Evolutionary conservation across 2,329 filamentous ascomycete genomes (phyloP), one percentile per base, ranked within the genome.

Genomic region (Claviceps citrina): DNA sequence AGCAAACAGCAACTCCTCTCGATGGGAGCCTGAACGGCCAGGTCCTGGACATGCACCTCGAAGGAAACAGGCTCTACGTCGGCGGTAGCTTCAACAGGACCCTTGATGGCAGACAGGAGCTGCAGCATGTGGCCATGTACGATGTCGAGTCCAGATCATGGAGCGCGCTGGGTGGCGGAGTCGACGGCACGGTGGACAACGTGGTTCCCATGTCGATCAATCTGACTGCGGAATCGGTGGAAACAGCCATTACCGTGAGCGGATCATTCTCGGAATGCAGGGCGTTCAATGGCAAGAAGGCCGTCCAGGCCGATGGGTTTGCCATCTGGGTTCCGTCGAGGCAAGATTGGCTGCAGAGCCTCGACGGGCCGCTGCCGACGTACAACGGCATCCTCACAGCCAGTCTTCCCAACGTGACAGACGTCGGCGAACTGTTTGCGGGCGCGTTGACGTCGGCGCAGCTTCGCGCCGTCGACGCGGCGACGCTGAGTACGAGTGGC

Each of bases 291-390:
- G 66, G 67, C 46, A 78, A 78, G 47, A 58, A 68, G 6, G 71
- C 76, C 8, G 68, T 78, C 22, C 52, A 70, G 7, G 81, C 78
- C 1, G 61, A 75, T 38, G 86, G 87, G 2, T 85, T 98, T 52
- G 89, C 85, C 12, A 68, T 96, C 28, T 98, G 91, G 91, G 80
- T 96, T 7, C 84, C 84, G 3, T 93, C 86, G 3, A 68, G 72
- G 45, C 71, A 69, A 43, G 91, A 91, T 55, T 98, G 91, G 91
- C 67, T 98, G 13, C 76, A 85, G 54, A 91, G 93, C 49, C 63
- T 95, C 15, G 59, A 76, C 27, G 64, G 74, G 6, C 62, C 72
- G 7, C 69, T 77, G 25, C 76, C 83, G 40, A 67, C 73, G 6
- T 72, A 93, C 50, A 69, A 70, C 43, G 93, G 91, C 28, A 64